Base-by-base conservation (phyloP, 2,329 filamentous ascomycete genomes). In the Verticillium zaregamsianum region DNA sequence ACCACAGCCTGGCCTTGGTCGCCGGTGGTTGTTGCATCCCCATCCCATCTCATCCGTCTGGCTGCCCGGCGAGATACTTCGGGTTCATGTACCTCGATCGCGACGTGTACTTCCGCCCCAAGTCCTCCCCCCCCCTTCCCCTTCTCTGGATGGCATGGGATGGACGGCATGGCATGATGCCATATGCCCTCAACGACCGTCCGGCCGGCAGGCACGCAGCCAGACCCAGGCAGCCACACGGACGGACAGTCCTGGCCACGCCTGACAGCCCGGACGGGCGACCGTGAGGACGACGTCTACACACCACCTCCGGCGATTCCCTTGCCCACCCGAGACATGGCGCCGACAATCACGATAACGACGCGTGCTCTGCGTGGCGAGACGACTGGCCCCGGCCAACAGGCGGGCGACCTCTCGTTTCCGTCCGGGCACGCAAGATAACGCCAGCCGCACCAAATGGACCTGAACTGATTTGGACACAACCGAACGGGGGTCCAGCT, bases 271-370 rank as follows among this genome's bases (percentile, higher is more conserved):
- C 33, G 28, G 28, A 28, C 14, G 37, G 37, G 37, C 37, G 17
- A 40, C 37, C 14, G 6, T 40, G 37, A 40, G n/a, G 37, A 15
- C 37, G 15, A 40, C 17, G 32, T 57, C 56, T 40, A 35, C 56
- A 58, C 56, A 58, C 56, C 56, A 12, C 35, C 56, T 58, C 35
- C 17, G 15, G 37, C 56, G 35, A 37, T 28, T 23, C 35, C 56
- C 56, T 37, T 37, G 32, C 56, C 17, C 35, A 37, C 31, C 56
- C 56, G 56, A 58, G 56, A 58, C 56, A 58, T 58, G 56, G 56
- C 56, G 56, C 28, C 23, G 56, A 58, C 39, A 58, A 58, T 49
- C 45, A 49, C 45, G 45, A 49, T 49, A 23, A 23, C 45, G 45
- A 25, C n/a, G 8, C 14, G 6, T 49, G 4, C 45, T 49, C n/a